Evolutionary conservation across 495 filamentous ascomycete species (phyloP).

Genomic region (Lophiostoma macrostomum): DNA sequence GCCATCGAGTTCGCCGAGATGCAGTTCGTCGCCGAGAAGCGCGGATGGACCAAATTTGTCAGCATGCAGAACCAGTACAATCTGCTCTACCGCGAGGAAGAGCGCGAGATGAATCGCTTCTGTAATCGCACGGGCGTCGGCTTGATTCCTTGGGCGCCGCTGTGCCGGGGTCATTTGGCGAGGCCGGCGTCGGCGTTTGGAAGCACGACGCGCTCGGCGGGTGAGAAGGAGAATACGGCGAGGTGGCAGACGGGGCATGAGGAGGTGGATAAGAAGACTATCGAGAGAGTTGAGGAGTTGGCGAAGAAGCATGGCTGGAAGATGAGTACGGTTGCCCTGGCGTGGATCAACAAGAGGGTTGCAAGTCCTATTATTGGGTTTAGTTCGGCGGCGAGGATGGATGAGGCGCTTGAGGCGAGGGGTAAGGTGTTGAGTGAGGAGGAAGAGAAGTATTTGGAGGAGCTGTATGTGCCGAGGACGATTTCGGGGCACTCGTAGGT

Average conservation of each 20-base stretch:
- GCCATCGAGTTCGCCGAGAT: slow-evolving; percentile 40
- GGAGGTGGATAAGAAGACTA: slow-evolving; percentile 37
- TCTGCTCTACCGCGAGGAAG: slow-evolving; percentile 43
- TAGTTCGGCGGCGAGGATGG: slow-evolving; percentile 29
- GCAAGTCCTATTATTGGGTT: slow-evolving; percentile 44
- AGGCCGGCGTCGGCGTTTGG: slow-evolving; percentile 34
- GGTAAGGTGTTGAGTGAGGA: slow-evolving; percentile 34
- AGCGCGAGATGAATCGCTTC: slow-evolving; percentile 43
- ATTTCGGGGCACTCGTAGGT: slow-evolving; percentile 30
- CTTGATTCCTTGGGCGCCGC: slow-evolving; percentile 43
- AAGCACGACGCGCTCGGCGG: slow-evolving; percentile 31
- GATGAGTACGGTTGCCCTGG: slow-evolving; percentile 39
- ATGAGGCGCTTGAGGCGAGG: slow-evolving; percentile 34
- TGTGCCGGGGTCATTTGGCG: slow-evolving; percentile 41
- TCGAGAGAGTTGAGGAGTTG: slow-evolving; percentile 41
- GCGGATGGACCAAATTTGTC: slow-evolving; percentile 45
- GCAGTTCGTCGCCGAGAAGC: slow-evolving; percentile 42
- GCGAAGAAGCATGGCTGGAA: slow-evolving; percentile 43
- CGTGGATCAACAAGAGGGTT: slow-evolving; percentile 41
- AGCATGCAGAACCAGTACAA: slow-evolving; percentile 45
- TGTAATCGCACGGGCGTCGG: slow-evolving; percentile 42
- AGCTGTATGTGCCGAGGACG: slow-evolving; percentile 30
- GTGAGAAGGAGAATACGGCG: slow-evolving; percentile 27
- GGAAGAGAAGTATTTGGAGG: slow-evolving; percentile 38
- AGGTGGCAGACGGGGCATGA: slow-evolving; percentile 13